A percentile compares a stretch with the other conserved stretches of the same genome.
Evolutionary conservation across 441 rosid species (phyloP).

Genomic region (Gossypium gossypioides): DNA sequence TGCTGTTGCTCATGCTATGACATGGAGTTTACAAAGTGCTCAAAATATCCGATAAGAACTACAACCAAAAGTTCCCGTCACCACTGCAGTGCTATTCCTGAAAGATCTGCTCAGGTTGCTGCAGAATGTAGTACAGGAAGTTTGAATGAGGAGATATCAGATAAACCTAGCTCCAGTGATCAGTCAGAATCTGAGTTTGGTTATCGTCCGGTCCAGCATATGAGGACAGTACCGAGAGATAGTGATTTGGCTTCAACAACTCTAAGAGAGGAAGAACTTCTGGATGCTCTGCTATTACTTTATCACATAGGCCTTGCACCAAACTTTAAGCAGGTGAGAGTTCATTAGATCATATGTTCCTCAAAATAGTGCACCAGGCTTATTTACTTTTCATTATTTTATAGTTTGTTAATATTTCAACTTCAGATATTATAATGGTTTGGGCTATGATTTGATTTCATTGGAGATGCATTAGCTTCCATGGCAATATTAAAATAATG

Average conservation of each 20-base stretch:
- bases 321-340: constrained; percentile 81
- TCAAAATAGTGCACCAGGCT: not conserved
- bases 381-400: not conserved
- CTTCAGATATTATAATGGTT: not conserved
- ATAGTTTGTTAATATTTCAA: not conserved
- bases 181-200: constrained; percentile 82
- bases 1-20: constrained; percentile 89
- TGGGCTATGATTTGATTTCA: not conserved
- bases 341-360: not conserved
- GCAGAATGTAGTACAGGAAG: constrained; percentile 73
- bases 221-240: constrained; percentile 48
- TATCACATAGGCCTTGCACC: constrained; percentile 92
- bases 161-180: constrained; percentile 87
- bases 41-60: constrained; percentile 47
- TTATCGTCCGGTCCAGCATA: constrained; percentile 52
- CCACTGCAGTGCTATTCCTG: constrained; percentile 56
- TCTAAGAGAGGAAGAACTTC: constrained; percentile 83
- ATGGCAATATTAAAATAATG: not conserved
- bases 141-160: constrained; percentile 81
- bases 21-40: constrained; percentile 53
- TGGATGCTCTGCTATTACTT: constrained; percentile 65
- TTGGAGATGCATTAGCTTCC: constrained; percentile 1
- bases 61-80: constrained; percentile 52
- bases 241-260: constrained; percentile 51
- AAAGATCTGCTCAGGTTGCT: constrained; percentile 77